Evolutionary conservation across 2,329 filamentous ascomycete species (phyloP).

Genomic region (Fusarium vanettenii): DNA sequence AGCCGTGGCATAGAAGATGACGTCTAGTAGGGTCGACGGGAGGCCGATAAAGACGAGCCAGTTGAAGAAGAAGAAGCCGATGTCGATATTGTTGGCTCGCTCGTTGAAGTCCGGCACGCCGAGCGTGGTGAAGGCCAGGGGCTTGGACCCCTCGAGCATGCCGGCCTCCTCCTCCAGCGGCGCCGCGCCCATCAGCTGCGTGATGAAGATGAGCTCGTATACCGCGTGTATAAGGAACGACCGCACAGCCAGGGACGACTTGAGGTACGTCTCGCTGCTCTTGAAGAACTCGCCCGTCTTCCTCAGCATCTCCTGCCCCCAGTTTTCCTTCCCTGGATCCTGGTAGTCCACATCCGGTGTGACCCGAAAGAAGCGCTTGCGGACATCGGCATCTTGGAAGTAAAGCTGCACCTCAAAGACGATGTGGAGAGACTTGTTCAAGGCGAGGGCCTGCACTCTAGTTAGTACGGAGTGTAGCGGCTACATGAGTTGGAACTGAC

Average conservation of each 20-base stretch:
- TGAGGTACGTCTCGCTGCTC: background rate
- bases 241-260: background rate
- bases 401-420: background rate
- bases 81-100: fast-evolving
- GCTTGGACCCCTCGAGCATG: background rate
- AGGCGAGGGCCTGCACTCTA: background rate
- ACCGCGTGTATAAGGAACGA: background rate
- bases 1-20: background rate
- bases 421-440: background rate
- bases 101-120: background rate
- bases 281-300: background rate
- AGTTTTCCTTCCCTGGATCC: background rate
- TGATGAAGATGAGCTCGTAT: background rate
- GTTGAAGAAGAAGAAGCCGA: background rate
- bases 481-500: background rate
- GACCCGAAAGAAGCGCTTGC: background rate
- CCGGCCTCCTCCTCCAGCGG: background rate
- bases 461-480: background rate
- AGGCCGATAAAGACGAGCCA: background rate
- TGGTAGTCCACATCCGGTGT: background rate
- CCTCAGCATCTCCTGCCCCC: background rate
- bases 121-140: background rate
- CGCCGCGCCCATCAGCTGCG: background rate
- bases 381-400: background rate
- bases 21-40: background rate